Conservation (phyloP, 2,329 filamentous ascomycete species). For the Beauveria scarabaeidicola region DNA sequence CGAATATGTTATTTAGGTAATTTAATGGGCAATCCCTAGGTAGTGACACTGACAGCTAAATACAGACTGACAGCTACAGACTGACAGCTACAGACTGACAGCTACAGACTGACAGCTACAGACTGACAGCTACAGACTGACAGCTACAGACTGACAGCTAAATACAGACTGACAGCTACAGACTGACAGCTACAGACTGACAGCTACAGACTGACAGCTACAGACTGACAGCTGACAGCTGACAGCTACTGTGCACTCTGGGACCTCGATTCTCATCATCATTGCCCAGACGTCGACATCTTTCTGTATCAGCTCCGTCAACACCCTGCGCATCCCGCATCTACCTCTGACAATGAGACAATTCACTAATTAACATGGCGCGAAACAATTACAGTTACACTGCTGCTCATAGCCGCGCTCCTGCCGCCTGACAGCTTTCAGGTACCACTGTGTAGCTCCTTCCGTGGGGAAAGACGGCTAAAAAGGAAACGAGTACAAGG, state of each 20-base stretch:
- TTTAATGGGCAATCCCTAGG: not conserved
- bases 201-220: too few relatives aligned
- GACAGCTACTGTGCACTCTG: too few relatives aligned
- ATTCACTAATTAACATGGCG: not conserved
- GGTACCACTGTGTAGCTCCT: not conserved
- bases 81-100: too few relatives aligned
- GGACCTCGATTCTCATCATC: not conserved
- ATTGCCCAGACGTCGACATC: not conserved
- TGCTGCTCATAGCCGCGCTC: not conserved
- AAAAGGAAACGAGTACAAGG: not conserved
- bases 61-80: too few relatives aligned
- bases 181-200: too few relatives aligned
- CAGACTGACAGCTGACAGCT: too few relatives aligned
- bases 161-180: too few relatives aligned
- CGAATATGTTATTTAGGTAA: too few relatives aligned
- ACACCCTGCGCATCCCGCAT: not conserved
- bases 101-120: too few relatives aligned
- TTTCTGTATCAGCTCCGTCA: not conserved
- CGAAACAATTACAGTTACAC: not conserved
- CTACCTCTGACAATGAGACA: not conserved
- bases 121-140: too few relatives aligned
- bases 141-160: too few relatives aligned
- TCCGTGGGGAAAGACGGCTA: not conserved
- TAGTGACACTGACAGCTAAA: too few relatives aligned
- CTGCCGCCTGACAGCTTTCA: not conserved